Percentiles rank a stretch among this genome's conserved stretches.
These are phyloP conservation scores for Glycine latifolia DNA, from an alignment of 306 rosid genomes.

Conservation along the genomic window DNA sequence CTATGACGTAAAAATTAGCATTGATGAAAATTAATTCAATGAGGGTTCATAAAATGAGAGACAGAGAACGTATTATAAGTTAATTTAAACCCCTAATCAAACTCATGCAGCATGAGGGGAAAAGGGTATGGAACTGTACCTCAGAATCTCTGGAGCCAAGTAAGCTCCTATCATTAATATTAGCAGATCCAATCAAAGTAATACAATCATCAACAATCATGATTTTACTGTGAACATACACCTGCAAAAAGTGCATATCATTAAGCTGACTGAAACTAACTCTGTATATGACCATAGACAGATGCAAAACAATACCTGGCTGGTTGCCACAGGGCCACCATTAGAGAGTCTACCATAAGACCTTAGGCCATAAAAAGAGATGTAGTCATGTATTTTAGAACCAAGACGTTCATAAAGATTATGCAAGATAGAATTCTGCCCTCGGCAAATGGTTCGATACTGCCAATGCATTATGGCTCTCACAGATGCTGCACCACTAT, in stretches of 20 bases:
- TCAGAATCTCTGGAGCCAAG: slow-evolving; percentile 98
- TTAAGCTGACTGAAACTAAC: slow-evolving; percentile 43
- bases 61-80: not conserved
- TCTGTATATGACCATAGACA: slow-evolving; percentile 21
- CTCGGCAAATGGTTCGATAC: slow-evolving; percentile 95
- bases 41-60: slow-evolving; percentile 20
- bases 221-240: slow-evolving; percentile 97
- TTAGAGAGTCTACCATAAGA: slow-evolving; percentile 84
- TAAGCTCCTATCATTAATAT: slow-evolving; percentile 96
- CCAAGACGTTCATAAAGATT: slow-evolving; percentile 81
- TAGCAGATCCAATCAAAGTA: slow-evolving; percentile 93
- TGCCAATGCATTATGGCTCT: slow-evolving; percentile 99
- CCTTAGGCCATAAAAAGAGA: slow-evolving; percentile 95
- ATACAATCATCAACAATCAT: slow-evolving; percentile 88
- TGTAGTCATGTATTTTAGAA: slow-evolving; percentile 78
- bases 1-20: slow-evolving; percentile 30
- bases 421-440: slow-evolving; percentile 79
- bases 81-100: slow-evolving; percentile 20
- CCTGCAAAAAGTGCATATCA: slow-evolving; percentile 55
- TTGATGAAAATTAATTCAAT: slow-evolving; percentile 6
- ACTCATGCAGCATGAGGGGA: slow-evolving; percentile 32
- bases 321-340: slow-evolving; percentile 88
- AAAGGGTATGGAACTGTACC: slow-evolving; percentile 58
- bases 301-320: slow-evolving; percentile 75
- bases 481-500: slow-evolving; percentile 96